Conservation (phyloP, 768 basidiomycete species). For the Mrakia hoshinonis region DNA sequence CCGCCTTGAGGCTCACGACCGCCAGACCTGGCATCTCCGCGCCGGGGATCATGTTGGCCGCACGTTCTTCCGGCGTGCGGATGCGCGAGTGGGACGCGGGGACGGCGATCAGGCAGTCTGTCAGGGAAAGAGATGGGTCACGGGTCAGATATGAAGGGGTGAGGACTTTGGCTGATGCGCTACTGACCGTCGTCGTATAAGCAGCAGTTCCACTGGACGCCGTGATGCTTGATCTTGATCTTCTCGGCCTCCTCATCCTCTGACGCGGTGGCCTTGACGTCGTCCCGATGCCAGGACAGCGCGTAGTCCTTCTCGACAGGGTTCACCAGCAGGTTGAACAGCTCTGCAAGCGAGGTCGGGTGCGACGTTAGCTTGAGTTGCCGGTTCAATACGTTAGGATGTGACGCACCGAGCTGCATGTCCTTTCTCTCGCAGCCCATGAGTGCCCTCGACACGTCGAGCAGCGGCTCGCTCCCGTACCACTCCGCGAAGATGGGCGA, state of each 20-base stretch:
- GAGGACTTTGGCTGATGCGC: too few relatives aligned
- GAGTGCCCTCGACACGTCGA: conserved; percentile 46
- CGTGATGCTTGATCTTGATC: conserved; percentile 55
- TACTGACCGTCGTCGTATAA: conserved; percentile 45
- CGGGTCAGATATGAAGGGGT: neutral
- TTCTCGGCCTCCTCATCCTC: conserved; percentile 55
- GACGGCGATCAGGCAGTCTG: conserved; percentile 56
- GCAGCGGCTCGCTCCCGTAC: conserved; percentile 53
- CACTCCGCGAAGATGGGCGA: conserved; percentile 56
- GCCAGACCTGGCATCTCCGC: conserved; percentile 67
- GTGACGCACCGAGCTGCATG: conserved; percentile 61
- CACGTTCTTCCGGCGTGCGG: conserved; percentile 54
- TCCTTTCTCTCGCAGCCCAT: conserved; percentile 53
- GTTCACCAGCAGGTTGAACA: conserved; percentile 69
- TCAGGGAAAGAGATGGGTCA: neutral
- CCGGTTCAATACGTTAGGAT: neutral
- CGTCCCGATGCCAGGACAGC: conserved; percentile 71
- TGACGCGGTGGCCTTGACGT: conserved; percentile 53
- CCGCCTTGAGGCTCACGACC: conserved; percentile 44
- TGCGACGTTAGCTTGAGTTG: neutral
- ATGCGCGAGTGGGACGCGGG: conserved; percentile 58
- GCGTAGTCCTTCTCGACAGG: conserved; percentile 58
- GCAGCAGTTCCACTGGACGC: conserved; percentile 72
- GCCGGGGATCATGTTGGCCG: conserved; percentile 48
- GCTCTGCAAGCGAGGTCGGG: conserved; percentile 46